phyloP scores from a whole-genome alignment of 2,329 filamentous ascomycete species.

The Raffaelea ambrosiae region DNA sequence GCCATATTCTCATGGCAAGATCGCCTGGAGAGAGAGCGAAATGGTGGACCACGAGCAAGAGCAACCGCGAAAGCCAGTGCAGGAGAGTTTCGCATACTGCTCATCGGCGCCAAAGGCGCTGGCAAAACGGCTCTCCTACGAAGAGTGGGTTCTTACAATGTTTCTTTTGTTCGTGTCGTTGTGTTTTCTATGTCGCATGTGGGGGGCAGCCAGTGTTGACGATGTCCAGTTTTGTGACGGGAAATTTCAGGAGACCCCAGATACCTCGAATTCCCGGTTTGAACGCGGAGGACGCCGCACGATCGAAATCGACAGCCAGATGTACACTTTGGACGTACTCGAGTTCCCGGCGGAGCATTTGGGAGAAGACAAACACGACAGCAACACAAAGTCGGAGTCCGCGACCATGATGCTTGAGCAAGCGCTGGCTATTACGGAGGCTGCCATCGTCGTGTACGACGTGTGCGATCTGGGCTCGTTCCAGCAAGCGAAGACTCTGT shows the following conservation, averaged over 20 bases:
- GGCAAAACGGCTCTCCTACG: slow-evolving; percentile 33
- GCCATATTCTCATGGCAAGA: slow-evolving; percentile 31
- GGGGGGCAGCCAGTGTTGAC: not conserved
- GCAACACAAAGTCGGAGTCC: not conserved
- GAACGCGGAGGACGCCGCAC: slow-evolving; percentile 24
- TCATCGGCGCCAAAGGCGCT: slow-evolving; percentile 28
- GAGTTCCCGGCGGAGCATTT: slow-evolving; percentile 26
- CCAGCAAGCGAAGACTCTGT: slow-evolving; percentile 16
- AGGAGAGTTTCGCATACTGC: slow-evolving; percentile 29
- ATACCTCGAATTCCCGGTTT: slow-evolving; percentile 16
- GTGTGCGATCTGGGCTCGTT: slow-evolving; percentile 20
- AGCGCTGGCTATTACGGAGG: slow-evolving; percentile 31
- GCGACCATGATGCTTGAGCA: slow-evolving; percentile 22
- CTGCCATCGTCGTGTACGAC: slow-evolving; percentile 27
- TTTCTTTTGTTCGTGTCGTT: not conserved
- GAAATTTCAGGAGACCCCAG: slow-evolving; percentile 17
- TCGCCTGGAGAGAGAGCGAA: slow-evolving; percentile 16
- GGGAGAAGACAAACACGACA: slow-evolving; percentile 1
- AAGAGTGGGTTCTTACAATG: slow-evolving; percentile 17
- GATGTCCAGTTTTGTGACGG: slow-evolving; percentile 23
- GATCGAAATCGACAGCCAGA: slow-evolving; percentile 21
- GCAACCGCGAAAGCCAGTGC: slow-evolving; percentile 14
- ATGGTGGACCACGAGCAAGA: not conserved
- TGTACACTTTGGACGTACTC: slow-evolving; percentile 27
- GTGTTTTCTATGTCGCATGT: not conserved